phyloP scores from a whole-genome alignment of 2,329 filamentous ascomycete species.

The Emydomyces testavorans region DNA sequence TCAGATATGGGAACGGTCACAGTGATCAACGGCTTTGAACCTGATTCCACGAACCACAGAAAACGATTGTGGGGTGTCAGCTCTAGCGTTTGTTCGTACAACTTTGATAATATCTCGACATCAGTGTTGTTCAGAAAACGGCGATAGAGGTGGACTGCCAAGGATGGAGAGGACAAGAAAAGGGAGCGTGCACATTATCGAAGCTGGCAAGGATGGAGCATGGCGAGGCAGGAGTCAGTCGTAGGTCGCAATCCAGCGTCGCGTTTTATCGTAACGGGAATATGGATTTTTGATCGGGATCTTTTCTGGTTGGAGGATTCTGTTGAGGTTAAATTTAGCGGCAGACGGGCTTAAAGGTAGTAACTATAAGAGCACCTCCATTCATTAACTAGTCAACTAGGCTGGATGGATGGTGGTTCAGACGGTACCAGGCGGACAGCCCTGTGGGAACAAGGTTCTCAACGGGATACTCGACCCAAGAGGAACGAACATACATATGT shows the following conservation, averaged over 20 bases:
- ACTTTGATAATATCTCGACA: neutral
- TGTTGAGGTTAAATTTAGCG: constrained; percentile 2
- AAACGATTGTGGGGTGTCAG: neutral
- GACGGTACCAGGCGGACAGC: constrained; percentile 4
- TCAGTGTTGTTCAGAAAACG: constrained; percentile 1
- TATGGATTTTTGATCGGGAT: neutral
- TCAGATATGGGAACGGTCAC: neutral
- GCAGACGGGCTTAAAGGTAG: neutral
- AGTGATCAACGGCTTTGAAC: neutral
- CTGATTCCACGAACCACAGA: neutral
- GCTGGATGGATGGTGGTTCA: constrained; percentile 3
- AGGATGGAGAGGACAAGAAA: constrained; percentile 2
- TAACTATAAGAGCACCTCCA: no score
- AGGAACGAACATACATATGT: neutral
- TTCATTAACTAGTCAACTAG: no score
- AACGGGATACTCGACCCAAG: neutral
- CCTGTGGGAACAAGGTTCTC: neutral
- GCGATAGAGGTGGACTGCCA: neutral
- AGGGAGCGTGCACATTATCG: constrained; percentile 6
- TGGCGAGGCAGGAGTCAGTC: neutral
- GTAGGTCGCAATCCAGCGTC: constrained; percentile 7
- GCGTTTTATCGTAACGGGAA: constrained; percentile 5
- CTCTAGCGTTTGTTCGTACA: neutral
- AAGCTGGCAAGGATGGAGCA: constrained; percentile 5
- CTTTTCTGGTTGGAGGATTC: constrained; percentile 7